Evolutionary conservation across 768 basidiomycete genomes (phyloP), one percentile per base, ranked within the genome.

Genomic region (Boletus fagicola): DNA sequence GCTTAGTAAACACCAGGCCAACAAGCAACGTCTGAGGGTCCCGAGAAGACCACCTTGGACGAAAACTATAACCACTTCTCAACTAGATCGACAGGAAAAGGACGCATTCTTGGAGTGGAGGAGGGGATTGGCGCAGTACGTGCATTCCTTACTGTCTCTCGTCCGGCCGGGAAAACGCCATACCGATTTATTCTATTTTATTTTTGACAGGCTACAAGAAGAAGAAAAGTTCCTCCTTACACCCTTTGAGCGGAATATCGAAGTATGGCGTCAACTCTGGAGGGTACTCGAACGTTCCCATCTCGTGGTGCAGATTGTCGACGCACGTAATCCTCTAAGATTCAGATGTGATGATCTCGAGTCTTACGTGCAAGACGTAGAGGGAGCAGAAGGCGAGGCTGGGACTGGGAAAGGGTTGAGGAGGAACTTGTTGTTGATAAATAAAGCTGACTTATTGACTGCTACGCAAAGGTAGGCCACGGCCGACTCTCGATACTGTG

Each of bases 231-330:
- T 98, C 30, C 81, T 98, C n/a, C 78, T 98, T 1, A 96, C 95
- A 0, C 96, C 94, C 5, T 99, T 97, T 67, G 97, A 99, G 69
- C 88, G 94, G 49, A 99, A 98, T 68, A 75, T 99, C 33, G 95
- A 98, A 78, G 97, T 99, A 13, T 98, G 97, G 96, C 80, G 97
- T 43, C 97, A 99, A 67, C 81, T 99, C 9, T 99, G 97, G 97
- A 82, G 97, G 51, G 97, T 98, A 1, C 75, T 97, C 10, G 97
- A 99, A 75, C 84, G 94, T 22, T 97, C 96, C 1, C 92, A 97
- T 64, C 83, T 99, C 24, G 75, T 98, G 33, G 90, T 98, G 2
- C 94, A 98, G 73, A 96, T 99, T 50, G 91, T 97, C 51, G 97
- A 99, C 68, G 94, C 94, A 7, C 86, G 97, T 39, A 98, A 97